These are phyloP conservation scores for Candida piceae DNA, from an alignment of 805 yeast genomes.

Conservation along the genomic window DNA sequence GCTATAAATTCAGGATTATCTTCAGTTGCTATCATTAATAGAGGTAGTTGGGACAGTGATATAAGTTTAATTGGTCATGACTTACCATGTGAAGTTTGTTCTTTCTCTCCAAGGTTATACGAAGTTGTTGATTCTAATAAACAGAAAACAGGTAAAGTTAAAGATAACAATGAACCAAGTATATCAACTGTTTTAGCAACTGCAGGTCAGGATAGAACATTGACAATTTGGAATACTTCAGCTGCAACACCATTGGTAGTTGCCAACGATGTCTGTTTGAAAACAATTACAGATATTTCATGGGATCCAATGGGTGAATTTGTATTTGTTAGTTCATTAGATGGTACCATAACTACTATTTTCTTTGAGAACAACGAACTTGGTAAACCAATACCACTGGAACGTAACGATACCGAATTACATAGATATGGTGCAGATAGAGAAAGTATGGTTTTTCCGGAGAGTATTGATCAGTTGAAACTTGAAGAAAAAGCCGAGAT, in stretches of 20 bases:
- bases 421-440: slow-evolving; percentile 85
- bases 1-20: slow-evolving; percentile 82
- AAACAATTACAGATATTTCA: slow-evolving; percentile 80
- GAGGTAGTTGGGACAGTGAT: slow-evolving; percentile 78
- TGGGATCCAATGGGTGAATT: slow-evolving; percentile 83
- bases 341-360: slow-evolving; percentile 72
- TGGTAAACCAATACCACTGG: slow-evolving; percentile 58
- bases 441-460: slow-evolving; percentile 81
- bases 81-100: slow-evolving; percentile 77
- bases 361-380: slow-evolving; percentile 59
- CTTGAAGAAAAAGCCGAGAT: slow-evolving; percentile 59
- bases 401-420: slow-evolving; percentile 61
- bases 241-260: slow-evolving; percentile 74
- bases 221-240: slow-evolving; percentile 84
- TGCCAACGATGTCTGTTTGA: slow-evolving; percentile 67
- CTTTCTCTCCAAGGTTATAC: slow-evolving; percentile 68
- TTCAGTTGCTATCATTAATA: slow-evolving; percentile 63
- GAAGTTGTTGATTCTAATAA: slow-evolving; percentile 20
- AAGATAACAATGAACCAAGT: slow-evolving; percentile 18
- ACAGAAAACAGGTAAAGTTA: no score
- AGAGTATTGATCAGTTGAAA: slow-evolving; percentile 70
- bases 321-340: slow-evolving; percentile 74
- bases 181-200: slow-evolving; percentile 79
- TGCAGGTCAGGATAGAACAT: slow-evolving; percentile 88
- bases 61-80: slow-evolving; percentile 77